Percentiles rank a stretch among this genome's conserved stretches.
Conservation (phyloP, 2,329 filamentous ascomycete genomes). For the Lachnellula arida region DNA sequence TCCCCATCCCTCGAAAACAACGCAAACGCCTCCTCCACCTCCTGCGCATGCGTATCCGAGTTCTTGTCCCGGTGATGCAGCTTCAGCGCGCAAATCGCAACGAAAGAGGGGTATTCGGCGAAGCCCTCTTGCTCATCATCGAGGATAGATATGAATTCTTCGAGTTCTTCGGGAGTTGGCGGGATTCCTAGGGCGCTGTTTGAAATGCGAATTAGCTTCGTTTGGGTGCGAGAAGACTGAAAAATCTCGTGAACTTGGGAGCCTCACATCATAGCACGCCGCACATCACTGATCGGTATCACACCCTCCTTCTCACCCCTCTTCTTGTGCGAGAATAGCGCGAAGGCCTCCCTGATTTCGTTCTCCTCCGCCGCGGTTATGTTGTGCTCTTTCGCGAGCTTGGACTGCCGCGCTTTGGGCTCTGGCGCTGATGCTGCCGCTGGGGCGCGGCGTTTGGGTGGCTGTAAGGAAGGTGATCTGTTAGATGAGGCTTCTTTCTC, state of each 20-base stretch:
- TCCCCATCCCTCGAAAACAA: conserved; percentile 64
- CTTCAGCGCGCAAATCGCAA: conserved; percentile 85
- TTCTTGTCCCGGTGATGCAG: conserved; percentile 57
- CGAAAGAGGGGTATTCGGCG: conserved; percentile 74
- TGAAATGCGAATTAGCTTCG: background rate
- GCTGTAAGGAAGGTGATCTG: conserved; percentile 11
- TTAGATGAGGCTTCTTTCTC: background rate
- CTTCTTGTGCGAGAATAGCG: conserved; percentile 70
- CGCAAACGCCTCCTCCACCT: conserved; percentile 76
- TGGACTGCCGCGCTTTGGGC: conserved; percentile 62
- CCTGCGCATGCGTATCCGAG: conserved; percentile 49
- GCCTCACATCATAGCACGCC: conserved; percentile 63
- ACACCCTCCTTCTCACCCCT: conserved; percentile 65
- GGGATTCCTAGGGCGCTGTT: conserved; percentile 77
- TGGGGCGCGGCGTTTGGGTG: conserved; percentile 29
- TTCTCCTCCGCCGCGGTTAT: conserved; percentile 78
- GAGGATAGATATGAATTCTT: conserved; percentile 72
- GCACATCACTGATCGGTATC: conserved; percentile 44
- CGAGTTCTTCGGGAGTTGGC: conserved; percentile 61
- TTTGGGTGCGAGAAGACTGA: background rate
- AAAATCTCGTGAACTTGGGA: background rate
- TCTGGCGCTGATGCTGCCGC: conserved; percentile 19
- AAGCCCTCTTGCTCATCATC: conserved; percentile 79
- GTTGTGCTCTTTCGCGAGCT: conserved; percentile 88
- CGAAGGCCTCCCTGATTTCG: conserved; percentile 88